Base-by-base conservation (phyloP, 176 grass and related monocot genomes). In the Themeda triandra region DNA sequence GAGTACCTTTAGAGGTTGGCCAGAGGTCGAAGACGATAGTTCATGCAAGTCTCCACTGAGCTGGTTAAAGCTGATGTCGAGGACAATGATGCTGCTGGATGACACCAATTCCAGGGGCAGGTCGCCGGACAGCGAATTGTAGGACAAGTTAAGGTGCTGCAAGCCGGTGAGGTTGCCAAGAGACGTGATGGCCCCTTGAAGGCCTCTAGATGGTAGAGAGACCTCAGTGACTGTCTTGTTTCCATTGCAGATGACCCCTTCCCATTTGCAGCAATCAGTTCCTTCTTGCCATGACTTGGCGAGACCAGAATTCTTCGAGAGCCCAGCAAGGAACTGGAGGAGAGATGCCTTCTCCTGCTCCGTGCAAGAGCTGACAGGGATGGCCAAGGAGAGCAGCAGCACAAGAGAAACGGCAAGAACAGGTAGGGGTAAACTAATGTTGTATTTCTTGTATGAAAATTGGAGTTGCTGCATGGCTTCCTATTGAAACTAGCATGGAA, bases 181-280 rank as follows among this genome's bases (percentile, higher is more conserved):
- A 0, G 25, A 87, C 0, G 0, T 6, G 87, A 87, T 51, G 27
- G 3, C 0, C 15, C 91, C 91, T 2, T 68, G 1, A 0, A 92
- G 84, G 15, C 63, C n/a, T 10, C 15, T 80, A 7, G 67, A 70
- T 5, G 30, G 18, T 3, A 92, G 84, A 0, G 18, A 70, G 28
- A 92, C 33, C 0, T 41, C 6, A 5, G 2, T 23, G 29, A 92
- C 63, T 0, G 5, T 46, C 3, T 4, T 9, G 37, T 80, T 27
- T 7, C 1, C 3, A 17, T 78, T 77, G 72, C 90, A 92, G 53
- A 27, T 37, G 60, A 92, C 70, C 8, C 90, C 90, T 28, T 37
- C 29, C 90, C 90, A 92, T 0, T 0, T 15, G 76, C 90, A 92
- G 25, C 90, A 92, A 13, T 87, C 67, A 0, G 13, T 69, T 18